These are phyloP conservation scores for Nakaseomyces uthaithaninus DNA, from an alignment of 1,139 yeast species.

Conservation along the genomic window DNA sequence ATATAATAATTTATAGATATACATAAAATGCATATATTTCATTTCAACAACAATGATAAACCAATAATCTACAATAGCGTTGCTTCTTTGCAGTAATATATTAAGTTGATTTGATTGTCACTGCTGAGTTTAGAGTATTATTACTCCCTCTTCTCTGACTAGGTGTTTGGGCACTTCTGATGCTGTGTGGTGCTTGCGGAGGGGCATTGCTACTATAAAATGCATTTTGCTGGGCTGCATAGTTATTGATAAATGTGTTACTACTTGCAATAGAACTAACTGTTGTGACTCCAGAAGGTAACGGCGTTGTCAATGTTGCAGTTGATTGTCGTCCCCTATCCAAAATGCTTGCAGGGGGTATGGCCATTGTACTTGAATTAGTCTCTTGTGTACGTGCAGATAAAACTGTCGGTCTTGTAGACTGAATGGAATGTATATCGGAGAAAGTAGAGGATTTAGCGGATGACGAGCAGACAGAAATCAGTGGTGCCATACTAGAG, in stretches of 20 bases:
- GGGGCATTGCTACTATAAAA: background rate
- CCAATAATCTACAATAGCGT: background rate
- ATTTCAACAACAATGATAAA: no score
- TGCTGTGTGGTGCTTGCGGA: background rate
- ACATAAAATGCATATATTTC: background rate
- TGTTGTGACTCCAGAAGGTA: slow-evolving; percentile 6
- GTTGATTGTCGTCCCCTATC: slow-evolving; percentile 36
- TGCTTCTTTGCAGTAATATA: background rate
- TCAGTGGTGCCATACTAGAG: slow-evolving; percentile 43
- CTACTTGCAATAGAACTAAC: slow-evolving; percentile 8
- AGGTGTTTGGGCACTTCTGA: slow-evolving; percentile 9
- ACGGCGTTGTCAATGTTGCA: background rate
- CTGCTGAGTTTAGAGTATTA: slow-evolving; percentile 15
- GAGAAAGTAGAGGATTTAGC: slow-evolving; percentile 34
- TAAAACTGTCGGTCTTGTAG: slow-evolving; percentile 36
- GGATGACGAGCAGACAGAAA: slow-evolving; percentile 44
- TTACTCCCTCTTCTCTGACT: slow-evolving; percentile 16
- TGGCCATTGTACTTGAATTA: slow-evolving; percentile 52
- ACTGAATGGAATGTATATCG: slow-evolving; percentile 33
- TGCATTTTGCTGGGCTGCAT: background rate
- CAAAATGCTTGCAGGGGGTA: slow-evolving; percentile 57
- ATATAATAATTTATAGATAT: background rate
- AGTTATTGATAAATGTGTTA: background rate
- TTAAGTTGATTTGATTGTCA: slow-evolving; percentile 19
- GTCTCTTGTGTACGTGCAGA: slow-evolving; percentile 47